These are phyloP conservation scores for Myrica gale DNA, from an alignment of 306 rosid species.

Conservation along the genomic window DNA sequence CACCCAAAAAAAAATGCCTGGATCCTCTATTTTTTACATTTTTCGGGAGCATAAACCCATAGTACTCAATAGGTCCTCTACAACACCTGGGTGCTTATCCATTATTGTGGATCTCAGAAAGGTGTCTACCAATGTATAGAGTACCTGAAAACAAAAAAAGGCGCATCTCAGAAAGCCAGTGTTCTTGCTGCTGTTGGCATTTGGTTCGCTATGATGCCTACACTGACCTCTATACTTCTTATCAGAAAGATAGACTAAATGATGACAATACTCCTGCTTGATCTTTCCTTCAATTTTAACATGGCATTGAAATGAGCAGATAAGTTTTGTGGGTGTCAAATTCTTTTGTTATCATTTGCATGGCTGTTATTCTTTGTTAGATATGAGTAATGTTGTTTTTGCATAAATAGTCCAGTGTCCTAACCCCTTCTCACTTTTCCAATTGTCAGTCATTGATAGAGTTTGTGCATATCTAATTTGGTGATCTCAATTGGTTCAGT, in stretches of 20 bases:
- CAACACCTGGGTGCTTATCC: background rate
- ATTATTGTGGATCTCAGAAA: background rate
- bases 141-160: background rate
- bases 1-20: conserved; percentile 21
- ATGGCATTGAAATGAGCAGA: background rate
- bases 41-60: background rate
- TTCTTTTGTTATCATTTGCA: background rate
- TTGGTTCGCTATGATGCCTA: background rate
- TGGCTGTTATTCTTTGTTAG: background rate
- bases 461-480: conserved; percentile 20
- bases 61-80: background rate
- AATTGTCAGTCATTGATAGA: conserved; percentile 2
- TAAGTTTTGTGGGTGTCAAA: background rate
- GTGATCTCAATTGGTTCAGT: conserved; percentile 42
- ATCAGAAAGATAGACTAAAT: background rate
- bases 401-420: background rate
- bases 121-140: background rate
- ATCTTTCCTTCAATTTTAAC: background rate
- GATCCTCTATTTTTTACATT: background rate
- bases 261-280: background rate
- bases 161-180: conserved; percentile 7
- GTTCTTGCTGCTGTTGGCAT: background rate
- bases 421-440: background rate
- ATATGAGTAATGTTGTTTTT: background rate
- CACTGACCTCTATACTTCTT: background rate